Evolutionary conservation across 345 rosid genomes (phyloP).

Genomic region (Citrus hindsii): DNA sequence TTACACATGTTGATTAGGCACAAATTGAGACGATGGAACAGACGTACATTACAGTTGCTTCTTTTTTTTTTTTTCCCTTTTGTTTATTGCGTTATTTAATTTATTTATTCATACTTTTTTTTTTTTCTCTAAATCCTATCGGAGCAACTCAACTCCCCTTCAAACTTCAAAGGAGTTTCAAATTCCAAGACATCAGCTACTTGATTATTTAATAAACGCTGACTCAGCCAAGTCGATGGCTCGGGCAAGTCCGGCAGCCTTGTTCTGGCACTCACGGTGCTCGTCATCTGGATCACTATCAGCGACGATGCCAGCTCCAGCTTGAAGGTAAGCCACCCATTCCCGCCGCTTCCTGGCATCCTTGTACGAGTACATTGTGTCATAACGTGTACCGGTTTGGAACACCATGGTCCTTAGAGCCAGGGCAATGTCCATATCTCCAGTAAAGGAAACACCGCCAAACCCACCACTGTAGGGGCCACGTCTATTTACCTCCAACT

Average conservation of each 20-base stretch:
- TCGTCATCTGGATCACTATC: slow-evolving; percentile 78
- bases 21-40: background rate
- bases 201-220: slow-evolving; percentile 44
- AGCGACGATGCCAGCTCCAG: slow-evolving; percentile 84
- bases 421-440: slow-evolving; percentile 85
- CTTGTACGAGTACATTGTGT: slow-evolving; percentile 75
- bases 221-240: slow-evolving; percentile 89
- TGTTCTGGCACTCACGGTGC: slow-evolving; percentile 71
- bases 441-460: slow-evolving; percentile 69
- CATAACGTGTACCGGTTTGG: slow-evolving; percentile 52
- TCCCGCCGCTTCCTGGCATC: slow-evolving; percentile 46
- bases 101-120: too few species aligned
- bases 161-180: background rate
- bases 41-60: too few species aligned
- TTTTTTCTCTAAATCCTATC: background rate
- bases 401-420: slow-evolving; percentile 82
- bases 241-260: slow-evolving; percentile 79
- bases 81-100: too few species aligned
- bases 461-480: slow-evolving; percentile 97
- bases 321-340: slow-evolving; percentile 84
- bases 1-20: background rate
- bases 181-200: background rate
- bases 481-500: slow-evolving; percentile 65
- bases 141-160: background rate
- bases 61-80: too few species aligned